Percentiles rank a stretch among this genome's conserved stretches.
These are phyloP conservation scores for Amanita subjunquillea DNA, from an alignment of 768 basidiomycete species.

Conservation along the genomic window DNA sequence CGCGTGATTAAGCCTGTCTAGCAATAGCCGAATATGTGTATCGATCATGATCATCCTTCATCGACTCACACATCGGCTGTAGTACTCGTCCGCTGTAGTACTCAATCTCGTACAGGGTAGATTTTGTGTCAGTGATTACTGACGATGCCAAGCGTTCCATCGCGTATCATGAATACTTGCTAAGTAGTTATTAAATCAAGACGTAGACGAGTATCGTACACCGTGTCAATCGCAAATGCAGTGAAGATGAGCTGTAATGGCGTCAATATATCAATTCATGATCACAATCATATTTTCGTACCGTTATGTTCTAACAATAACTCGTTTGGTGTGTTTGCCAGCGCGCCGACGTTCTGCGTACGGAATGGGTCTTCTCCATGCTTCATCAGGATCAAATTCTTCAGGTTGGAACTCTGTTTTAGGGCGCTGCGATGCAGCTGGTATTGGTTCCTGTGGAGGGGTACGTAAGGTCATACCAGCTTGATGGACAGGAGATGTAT, in stretches of 20 bases:
- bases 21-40: not conserved
- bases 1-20: not conserved
- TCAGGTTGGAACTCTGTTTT: constrained; percentile 32
- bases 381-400: constrained; percentile 55
- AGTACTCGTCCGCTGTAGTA: not conserved
- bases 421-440: constrained; percentile 19
- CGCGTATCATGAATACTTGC: not conserved
- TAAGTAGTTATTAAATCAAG: constrained; percentile 1
- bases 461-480: constrained; percentile 31
- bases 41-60: constrained; percentile 4
- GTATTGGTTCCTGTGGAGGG: constrained; percentile 32
- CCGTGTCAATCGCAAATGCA: not conserved
- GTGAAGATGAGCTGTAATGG: not conserved
- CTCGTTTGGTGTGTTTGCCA: constrained; percentile 70
- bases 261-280: not conserved
- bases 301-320: constrained; percentile 44
- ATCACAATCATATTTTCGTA: constrained; percentile 3
- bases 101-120: not conserved
- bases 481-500: constrained; percentile 20
- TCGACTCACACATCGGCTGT: not conserved
- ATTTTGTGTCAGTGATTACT: not conserved
- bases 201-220: constrained; percentile 4
- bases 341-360: constrained; percentile 66
- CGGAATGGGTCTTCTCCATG: constrained; percentile 66
- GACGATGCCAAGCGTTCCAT: not conserved